Percentiles rank a stretch among this genome's conserved stretches.
phyloP scores from a whole-genome alignment of 768 basidiomycete species.

The Pleurotus tuoliensis region DNA sequence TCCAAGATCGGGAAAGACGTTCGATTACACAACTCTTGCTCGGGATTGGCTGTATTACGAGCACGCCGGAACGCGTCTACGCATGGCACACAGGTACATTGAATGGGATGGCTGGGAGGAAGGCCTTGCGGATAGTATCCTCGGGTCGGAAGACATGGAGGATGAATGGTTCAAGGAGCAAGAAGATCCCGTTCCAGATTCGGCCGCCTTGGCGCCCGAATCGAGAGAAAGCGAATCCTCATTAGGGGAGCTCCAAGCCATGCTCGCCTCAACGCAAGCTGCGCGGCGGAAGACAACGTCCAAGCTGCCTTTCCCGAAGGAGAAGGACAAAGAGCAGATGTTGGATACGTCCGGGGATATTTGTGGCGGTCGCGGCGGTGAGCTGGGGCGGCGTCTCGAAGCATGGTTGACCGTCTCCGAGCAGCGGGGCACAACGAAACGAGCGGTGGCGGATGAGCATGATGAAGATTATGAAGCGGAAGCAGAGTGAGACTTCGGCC shows the following conservation, averaged over 20 bases:
- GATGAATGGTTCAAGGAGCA: conserved; percentile 63
- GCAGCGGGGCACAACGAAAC: conserved; percentile 25
- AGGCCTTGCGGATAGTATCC: conserved; percentile 69
- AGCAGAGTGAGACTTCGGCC: conserved; percentile 2
- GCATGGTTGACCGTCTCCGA: conserved; percentile 56
- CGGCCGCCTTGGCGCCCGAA: conserved; percentile 2
- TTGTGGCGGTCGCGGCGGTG: conserved; percentile 77
- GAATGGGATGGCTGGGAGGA: conserved; percentile 96
- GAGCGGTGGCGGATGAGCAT: conserved; percentile 14
- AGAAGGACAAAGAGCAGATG: conserved; percentile 67
- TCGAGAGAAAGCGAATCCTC: conserved; percentile 1
- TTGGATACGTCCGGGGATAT: conserved; percentile 70
- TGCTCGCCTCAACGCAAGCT: conserved; percentile 4
- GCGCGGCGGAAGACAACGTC: conserved; percentile 33
- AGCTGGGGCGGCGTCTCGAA: conserved; percentile 71
- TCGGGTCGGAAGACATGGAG: conserved; percentile 69
- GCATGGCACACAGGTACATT: conserved; percentile 74
- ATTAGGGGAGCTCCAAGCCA: background rate
- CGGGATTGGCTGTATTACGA: conserved; percentile 77
- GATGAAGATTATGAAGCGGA: conserved; percentile 10
- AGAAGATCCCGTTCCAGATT: conserved; percentile 16
- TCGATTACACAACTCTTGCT: conserved; percentile 42
- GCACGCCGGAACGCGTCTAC: conserved; percentile 55
- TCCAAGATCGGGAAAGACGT: conserved; percentile 10
- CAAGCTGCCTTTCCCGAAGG: conserved; percentile 51